These are phyloP conservation scores for Nannochloropsis granulata DNA, from an alignment of 108 stramenopile genomes.

Conservation along the genomic window DNA sequence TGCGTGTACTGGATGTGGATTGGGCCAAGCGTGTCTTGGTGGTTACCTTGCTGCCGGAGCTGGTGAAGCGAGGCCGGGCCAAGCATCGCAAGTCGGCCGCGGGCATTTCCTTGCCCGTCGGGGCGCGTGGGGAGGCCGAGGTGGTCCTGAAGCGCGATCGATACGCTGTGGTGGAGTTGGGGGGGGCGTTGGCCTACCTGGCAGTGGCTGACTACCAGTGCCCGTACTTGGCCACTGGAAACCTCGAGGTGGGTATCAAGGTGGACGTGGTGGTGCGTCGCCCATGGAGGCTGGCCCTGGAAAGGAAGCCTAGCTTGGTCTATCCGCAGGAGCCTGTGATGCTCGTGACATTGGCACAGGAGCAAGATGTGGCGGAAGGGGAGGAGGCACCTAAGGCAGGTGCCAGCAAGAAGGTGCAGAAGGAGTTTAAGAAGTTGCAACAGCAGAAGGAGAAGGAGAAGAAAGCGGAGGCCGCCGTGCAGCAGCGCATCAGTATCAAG, in stretches of 20 bases:
- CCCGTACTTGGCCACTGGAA: slow-evolving; percentile 5
- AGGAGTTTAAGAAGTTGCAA: not conserved
- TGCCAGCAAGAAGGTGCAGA: not conserved
- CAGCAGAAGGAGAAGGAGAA: not conserved
- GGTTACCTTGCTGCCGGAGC: slow-evolving; percentile 24
- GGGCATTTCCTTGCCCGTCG: not conserved
- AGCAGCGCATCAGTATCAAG: not conserved
- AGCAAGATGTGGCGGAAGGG: not conserved
- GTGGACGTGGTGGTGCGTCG: not conserved
- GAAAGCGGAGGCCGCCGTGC: not conserved
- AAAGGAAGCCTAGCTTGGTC: not conserved
- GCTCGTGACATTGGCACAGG: not conserved
- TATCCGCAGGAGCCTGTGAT: not conserved
- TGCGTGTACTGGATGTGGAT: slow-evolving; percentile 27
- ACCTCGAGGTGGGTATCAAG: not conserved
- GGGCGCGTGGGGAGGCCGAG: not conserved
- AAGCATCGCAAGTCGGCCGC: not conserved
- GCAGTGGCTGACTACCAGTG: slow-evolving; percentile 30
- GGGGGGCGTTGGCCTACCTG: not conserved
- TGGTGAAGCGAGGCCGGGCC: slow-evolving; percentile 17
- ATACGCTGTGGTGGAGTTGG: not conserved
- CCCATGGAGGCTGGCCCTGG: not conserved
- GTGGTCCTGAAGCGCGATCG: not conserved
- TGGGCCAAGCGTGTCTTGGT: slow-evolving; percentile 7
- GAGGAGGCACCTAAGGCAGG: not conserved